Conservation (phyloP, 176 grass and related monocot species). For the Olyra latifolia region DNA sequence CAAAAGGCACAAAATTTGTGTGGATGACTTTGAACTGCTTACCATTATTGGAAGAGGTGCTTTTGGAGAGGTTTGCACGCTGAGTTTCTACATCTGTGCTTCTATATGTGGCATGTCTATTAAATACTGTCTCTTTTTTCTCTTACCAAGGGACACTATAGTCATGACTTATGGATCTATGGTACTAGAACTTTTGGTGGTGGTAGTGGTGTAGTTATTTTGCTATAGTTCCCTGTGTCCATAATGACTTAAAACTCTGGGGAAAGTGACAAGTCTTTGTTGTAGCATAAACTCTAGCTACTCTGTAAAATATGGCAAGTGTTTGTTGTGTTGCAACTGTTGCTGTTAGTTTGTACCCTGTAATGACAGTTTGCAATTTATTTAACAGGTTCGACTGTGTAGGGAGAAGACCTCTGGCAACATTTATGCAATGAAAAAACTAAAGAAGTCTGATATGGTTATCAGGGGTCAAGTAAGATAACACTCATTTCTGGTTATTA, state of each 20-base stretch:
- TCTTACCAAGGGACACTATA: background rate
- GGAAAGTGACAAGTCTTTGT: slow-evolving; percentile 8
- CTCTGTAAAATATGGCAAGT: background rate
- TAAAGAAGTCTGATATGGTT: slow-evolving; percentile 99
- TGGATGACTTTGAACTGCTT: slow-evolving; percentile 96
- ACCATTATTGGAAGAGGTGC: slow-evolving; percentile 98
- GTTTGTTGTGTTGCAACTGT: slow-evolving; percentile 8
- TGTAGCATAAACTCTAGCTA: slow-evolving; percentile 10
- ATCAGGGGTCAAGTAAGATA: slow-evolving; percentile 89
- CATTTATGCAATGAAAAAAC: slow-evolving; percentile 99
- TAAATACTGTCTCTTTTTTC: background rate
- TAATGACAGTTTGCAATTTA: slow-evolving; percentile 32
- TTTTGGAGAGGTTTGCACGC: slow-evolving; percentile 88
- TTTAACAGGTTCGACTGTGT: slow-evolving; percentile 83
- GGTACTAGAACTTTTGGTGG: background rate
- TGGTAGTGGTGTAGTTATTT: slow-evolving; percentile 17
- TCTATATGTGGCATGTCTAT: background rate
- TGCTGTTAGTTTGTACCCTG: background rate
- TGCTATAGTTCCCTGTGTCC: slow-evolving; percentile 27
- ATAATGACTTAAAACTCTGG: slow-evolving; percentile 14
- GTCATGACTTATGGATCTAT: slow-evolving; percentile 3
- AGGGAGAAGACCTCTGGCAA: slow-evolving; percentile 85
- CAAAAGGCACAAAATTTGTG: slow-evolving; percentile 99
- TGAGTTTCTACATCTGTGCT: slow-evolving; percentile 9
- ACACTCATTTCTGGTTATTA: slow-evolving; percentile 30